Percentiles rank a stretch among this genome's conserved stretches.
These are phyloP conservation scores for Xylaria sp. DNA, from an alignment of 2,329 filamentous ascomycete species.

Conservation along the genomic window DNA sequence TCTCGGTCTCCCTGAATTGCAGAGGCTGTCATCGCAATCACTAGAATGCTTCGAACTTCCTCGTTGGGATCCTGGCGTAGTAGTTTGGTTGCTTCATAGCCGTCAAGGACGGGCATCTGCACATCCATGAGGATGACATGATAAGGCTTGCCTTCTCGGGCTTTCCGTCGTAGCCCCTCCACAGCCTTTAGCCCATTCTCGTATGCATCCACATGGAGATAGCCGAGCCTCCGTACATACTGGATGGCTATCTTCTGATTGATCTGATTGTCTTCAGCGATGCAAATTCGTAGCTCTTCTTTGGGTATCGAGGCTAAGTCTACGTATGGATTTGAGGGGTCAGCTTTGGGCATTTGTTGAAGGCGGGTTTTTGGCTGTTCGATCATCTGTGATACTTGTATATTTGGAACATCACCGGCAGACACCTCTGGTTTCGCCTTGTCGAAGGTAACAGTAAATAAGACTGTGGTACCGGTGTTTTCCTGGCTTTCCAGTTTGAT, in stretches of 20 bases:
- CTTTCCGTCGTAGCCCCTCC: slow-evolving; percentile 81
- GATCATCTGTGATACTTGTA: slow-evolving; percentile 55
- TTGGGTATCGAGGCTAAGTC: slow-evolving; percentile 80
- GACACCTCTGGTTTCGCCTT: slow-evolving; percentile 76
- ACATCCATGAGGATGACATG: slow-evolving; percentile 96
- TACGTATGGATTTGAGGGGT: slow-evolving; percentile 60
- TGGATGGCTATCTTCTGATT: slow-evolving; percentile 95
- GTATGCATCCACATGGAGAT: slow-evolving; percentile 84
- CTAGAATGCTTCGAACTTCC: slow-evolving; percentile 82
- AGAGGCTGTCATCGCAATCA: slow-evolving; percentile 97
- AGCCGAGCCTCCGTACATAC: slow-evolving; percentile 87
- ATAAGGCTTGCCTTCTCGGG: slow-evolving; percentile 78
- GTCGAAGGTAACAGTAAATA: slow-evolving; percentile 86
- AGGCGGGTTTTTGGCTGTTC: slow-evolving; percentile 49
- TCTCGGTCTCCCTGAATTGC: slow-evolving; percentile 95
- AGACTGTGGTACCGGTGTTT: slow-evolving; percentile 75
- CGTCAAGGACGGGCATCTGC: slow-evolving; percentile 93
- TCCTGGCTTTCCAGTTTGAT: slow-evolving; percentile 85
- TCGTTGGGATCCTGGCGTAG: slow-evolving; percentile 82
- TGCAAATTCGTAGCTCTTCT: slow-evolving; percentile 85
- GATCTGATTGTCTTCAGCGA: slow-evolving; percentile 94
- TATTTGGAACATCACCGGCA: slow-evolving; percentile 63
- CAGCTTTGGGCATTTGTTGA: slow-evolving; percentile 54
- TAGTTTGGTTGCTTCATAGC: slow-evolving; percentile 88
- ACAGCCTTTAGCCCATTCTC: slow-evolving; percentile 90